Conservation (phyloP, 2,329 filamentous ascomycete species). For the Phaeosphaeria sp. region DNA sequence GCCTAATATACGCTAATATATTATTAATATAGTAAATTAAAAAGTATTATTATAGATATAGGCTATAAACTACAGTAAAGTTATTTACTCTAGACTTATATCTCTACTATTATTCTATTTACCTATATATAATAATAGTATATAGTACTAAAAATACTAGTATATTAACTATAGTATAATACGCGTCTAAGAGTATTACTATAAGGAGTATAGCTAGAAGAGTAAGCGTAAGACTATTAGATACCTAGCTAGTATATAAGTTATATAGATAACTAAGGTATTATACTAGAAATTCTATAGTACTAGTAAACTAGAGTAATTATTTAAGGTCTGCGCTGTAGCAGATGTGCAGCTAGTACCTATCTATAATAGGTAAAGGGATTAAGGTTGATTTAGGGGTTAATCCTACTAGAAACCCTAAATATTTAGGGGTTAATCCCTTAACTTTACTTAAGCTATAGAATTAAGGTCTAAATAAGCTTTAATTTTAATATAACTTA, state of each 20-base stretch:
- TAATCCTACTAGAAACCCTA: too few relatives aligned
- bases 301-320: constrained; percentile 1
- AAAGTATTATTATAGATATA: background rate
- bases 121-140: background rate
- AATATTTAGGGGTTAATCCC: too few relatives aligned
- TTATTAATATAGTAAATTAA: too few relatives aligned
- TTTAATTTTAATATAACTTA: too few relatives aligned
- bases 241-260: too few relatives aligned
- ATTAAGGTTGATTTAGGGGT: too few relatives aligned
- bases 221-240: background rate
- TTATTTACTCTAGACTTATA: background rate
- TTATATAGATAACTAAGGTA: too few relatives aligned
- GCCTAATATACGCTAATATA: too few relatives aligned
- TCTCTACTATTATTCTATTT: too few relatives aligned
- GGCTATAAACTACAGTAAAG: background rate
- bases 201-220: background rate
- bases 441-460: too few relatives aligned
- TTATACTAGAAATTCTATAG: constrained; percentile 5
- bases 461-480: too few relatives aligned
- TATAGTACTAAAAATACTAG: background rate
- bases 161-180: background rate
- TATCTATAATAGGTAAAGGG: too few relatives aligned
- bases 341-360: background rate
- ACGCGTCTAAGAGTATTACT: background rate
- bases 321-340: background rate